Evolutionary conservation across 129 eudicot genomes (phyloP), one percentile per base, ranked within the genome.

Genomic region (Flaveria bidentis): DNA sequence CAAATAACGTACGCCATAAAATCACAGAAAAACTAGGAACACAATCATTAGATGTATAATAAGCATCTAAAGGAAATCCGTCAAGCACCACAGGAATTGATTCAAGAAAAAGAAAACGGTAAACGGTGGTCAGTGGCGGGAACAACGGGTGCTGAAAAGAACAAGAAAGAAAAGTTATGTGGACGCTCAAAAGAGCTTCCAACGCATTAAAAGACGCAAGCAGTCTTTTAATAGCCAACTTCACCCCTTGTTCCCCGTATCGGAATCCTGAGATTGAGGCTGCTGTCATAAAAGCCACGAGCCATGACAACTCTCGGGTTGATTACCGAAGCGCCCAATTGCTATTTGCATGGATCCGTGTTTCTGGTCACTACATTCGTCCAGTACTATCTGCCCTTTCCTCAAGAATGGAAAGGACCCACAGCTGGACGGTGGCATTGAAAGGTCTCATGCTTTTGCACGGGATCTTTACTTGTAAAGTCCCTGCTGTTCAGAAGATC

Each of bases 361-460:
- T 85, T 33, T 90, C 96, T 1, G 80, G 92, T 25, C 58, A 62
- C 39, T 82, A 82, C 67, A 67, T 84, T 62, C 79, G 76, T 71
- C 91, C 97, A 9, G 62, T 87, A 30, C 1, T 88, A 11, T 67
- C 83, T 36, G 82, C 87, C 46, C 62, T 93, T 51, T 42, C 93
- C 41, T 0, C 22, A 9, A 85, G 98, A 2, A 60, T 93, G 80
- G 79, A 81, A 57, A 86, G 60, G 72, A 88, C 98, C 14, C 84
- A 77, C 2, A 76, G 67, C 65, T 88, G 92, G 96, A 85, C 81
- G 17, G 97, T 93, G 17, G 98, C 96, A 17, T 53, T 90, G 8
- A 93, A 90, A 58, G 92, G 91, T 4, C 78, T 90, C 67, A 82
- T 85, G 79, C 91, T 93, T 36, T 52, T 90, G 83, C 97, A 93